phyloP scores from a whole-genome alignment of 2,329 filamentous ascomycete genomes.

The Ceratocystis harringtonii region DNA sequence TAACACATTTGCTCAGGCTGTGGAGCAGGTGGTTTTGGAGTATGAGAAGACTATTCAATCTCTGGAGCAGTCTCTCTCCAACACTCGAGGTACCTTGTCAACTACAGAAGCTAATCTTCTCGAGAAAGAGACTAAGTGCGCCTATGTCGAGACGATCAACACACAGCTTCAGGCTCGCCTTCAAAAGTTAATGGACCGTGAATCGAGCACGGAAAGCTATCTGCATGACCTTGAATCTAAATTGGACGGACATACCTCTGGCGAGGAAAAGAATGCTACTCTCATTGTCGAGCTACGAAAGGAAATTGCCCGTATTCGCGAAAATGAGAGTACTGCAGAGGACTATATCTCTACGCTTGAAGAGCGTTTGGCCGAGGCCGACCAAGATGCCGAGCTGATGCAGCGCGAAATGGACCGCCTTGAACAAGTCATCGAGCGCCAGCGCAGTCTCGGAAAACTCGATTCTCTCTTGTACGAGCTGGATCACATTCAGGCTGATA shows the following conservation, averaged over 20 bases:
- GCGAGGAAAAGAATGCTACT: constrained; percentile 81
- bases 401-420: constrained; percentile 88
- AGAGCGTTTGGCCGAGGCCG: constrained; percentile 84
- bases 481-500: constrained; percentile 44
- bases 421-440: constrained; percentile 88
- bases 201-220: constrained; percentile 82
- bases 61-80: constrained; percentile 80
- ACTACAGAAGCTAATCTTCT: constrained; percentile 72
- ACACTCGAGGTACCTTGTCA: constrained; percentile 68
- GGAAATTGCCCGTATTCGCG: constrained; percentile 72
- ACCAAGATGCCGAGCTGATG: constrained; percentile 94
- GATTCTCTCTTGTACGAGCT: constrained; percentile 86
- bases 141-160: constrained; percentile 85
- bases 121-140: constrained; percentile 86
- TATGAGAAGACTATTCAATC: constrained; percentile 98
- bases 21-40: constrained; percentile 89
- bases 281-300: constrained; percentile 80
- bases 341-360: constrained; percentile 96
- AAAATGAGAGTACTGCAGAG: constrained; percentile 80
- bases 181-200: constrained; percentile 86
- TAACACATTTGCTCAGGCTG: constrained; percentile 87
- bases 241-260: constrained; percentile 76
- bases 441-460: constrained; percentile 85
- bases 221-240: constrained; percentile 82
- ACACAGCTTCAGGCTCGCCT: constrained; percentile 74